Evolutionary conservation across 1,284 basidiomycete species (phyloP).

Genomic region (Phylloporus sp.): DNA sequence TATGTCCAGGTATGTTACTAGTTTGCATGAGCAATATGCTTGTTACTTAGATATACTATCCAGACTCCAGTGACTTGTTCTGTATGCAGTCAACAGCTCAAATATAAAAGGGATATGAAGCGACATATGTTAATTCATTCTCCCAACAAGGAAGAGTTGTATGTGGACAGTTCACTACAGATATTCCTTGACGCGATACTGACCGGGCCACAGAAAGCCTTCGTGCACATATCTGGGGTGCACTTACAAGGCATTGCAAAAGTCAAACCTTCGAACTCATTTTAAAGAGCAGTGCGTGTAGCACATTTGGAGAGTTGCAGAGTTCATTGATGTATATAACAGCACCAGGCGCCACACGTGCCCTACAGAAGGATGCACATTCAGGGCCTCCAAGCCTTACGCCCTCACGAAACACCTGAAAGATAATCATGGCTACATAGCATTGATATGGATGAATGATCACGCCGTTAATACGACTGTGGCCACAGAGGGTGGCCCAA

Average conservation of each 20-base stretch:
- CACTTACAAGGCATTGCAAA: constrained; percentile 32
- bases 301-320: background rate
- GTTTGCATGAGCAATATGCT: background rate
- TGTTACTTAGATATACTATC: constrained; percentile 10
- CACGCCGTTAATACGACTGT: no score
- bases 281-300: constrained; percentile 32
- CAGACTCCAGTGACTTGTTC: constrained; percentile 22
- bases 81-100: constrained; percentile 19
- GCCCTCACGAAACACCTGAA: no score
- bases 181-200: background rate
- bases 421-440: no score
- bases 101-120: constrained; percentile 28
- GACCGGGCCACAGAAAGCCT: constrained; percentile 33
- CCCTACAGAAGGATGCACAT: no score
- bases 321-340: constrained; percentile 10
- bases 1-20: background rate
- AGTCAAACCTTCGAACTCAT: constrained; percentile 40
- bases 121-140: constrained; percentile 29
- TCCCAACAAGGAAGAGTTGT: constrained; percentile 25
- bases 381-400: no score
- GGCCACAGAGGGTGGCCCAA: no score
- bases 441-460: no score
- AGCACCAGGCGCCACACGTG: background rate
- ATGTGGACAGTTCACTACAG: constrained; percentile 6
- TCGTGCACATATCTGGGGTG: constrained; percentile 36